Conservation (phyloP, 1,284 basidiomycete species). For the Cutaneotrichosporon spelunceum region DNA sequence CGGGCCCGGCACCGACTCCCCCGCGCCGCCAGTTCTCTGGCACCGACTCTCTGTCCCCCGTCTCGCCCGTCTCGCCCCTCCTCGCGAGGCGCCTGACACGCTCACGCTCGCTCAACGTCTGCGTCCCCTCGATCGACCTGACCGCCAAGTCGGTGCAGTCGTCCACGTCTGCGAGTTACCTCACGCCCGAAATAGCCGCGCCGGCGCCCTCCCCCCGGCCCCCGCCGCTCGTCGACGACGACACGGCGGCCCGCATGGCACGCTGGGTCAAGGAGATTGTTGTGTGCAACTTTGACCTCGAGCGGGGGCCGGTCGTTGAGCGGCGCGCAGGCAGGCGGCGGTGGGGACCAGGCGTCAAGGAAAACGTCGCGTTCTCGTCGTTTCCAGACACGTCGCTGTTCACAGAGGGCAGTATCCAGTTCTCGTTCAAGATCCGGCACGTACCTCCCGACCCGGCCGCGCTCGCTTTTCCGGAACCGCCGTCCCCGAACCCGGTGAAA, state of each 20-base stretch:
- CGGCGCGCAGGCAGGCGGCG: slow-evolving; percentile 63
- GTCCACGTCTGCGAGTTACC: slow-evolving; percentile 6
- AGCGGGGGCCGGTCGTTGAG: slow-evolving; percentile 77
- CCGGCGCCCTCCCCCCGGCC: slow-evolving; percentile 24
- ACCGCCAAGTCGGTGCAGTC: background rate
- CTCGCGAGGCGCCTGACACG: slow-evolving; percentile 8
- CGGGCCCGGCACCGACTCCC: background rate
- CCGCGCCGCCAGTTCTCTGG: background rate
- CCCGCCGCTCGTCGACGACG: slow-evolving; percentile 54
- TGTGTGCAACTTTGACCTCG: slow-evolving; percentile 83
- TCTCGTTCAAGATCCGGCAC: slow-evolving; percentile 57
- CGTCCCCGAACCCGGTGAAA: slow-evolving; percentile 41
- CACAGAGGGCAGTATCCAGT: slow-evolving; percentile 55
- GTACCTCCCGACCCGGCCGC: slow-evolving; percentile 49
- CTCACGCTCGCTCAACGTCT: slow-evolving; percentile 20
- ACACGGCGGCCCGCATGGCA: slow-evolving; percentile 58
- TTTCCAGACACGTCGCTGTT: slow-evolving; percentile 88
- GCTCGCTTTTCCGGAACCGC: slow-evolving; percentile 40
- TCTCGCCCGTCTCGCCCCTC: background rate
- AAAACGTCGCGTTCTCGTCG: slow-evolving; percentile 92
- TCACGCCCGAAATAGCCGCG: background rate
- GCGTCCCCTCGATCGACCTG: slow-evolving; percentile 17
- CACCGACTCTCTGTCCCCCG: too few relatives aligned
- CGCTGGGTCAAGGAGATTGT: slow-evolving; percentile 77
- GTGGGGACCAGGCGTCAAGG: slow-evolving; percentile 63